phyloP scores from a whole-genome alignment of 31 red algal species.

The Porphyra umbilicalis region DNA sequence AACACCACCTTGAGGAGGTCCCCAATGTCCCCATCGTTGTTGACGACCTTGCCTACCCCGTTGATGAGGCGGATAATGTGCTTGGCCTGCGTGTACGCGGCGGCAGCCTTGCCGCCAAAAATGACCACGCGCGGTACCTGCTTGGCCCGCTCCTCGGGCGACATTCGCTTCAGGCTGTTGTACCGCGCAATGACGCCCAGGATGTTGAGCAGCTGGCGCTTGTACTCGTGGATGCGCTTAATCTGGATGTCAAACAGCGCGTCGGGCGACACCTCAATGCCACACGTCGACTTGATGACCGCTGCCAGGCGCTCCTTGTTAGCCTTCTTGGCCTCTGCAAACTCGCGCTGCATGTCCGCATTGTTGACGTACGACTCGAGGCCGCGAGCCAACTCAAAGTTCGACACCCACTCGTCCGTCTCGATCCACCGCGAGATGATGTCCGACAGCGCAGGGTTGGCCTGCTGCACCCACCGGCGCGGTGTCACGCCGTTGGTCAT shows the following conservation, averaged over 20 bases:
- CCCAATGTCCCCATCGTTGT: slow-evolving; percentile 79
- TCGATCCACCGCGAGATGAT: slow-evolving; percentile 94
- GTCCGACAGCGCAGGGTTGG: slow-evolving; percentile 67
- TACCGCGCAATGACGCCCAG: slow-evolving; percentile 91
- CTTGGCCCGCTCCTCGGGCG: slow-evolving; percentile 38
- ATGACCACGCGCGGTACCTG: slow-evolving; percentile 86
- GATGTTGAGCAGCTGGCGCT: slow-evolving; percentile 99
- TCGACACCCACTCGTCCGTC: slow-evolving; percentile 91
- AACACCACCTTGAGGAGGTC: slow-evolving; percentile 92
- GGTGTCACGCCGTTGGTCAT: slow-evolving; percentile 99
- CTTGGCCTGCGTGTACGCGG: slow-evolving; percentile 88
- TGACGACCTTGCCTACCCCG: slow-evolving; percentile 84
- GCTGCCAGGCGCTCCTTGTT: slow-evolving; percentile 94
- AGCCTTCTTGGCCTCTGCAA: slow-evolving; percentile 73
- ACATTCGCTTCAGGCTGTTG: slow-evolving; percentile 83
- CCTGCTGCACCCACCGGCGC: slow-evolving; percentile 84
- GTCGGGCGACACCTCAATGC: slow-evolving; percentile 67
- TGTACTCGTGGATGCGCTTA: slow-evolving; percentile 99
- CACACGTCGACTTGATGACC: slow-evolving; percentile 52
- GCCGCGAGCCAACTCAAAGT: slow-evolving; percentile 43
- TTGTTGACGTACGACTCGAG: slow-evolving; percentile 86
- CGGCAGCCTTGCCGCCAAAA: slow-evolving; percentile 98
- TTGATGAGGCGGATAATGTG: slow-evolving; percentile 98
- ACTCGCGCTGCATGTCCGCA: slow-evolving; percentile 84
- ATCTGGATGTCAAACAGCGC: slow-evolving; percentile 99